Conservation (phyloP, 164 flowering plant genomes). For the Chimonanthus salicifolius region DNA sequence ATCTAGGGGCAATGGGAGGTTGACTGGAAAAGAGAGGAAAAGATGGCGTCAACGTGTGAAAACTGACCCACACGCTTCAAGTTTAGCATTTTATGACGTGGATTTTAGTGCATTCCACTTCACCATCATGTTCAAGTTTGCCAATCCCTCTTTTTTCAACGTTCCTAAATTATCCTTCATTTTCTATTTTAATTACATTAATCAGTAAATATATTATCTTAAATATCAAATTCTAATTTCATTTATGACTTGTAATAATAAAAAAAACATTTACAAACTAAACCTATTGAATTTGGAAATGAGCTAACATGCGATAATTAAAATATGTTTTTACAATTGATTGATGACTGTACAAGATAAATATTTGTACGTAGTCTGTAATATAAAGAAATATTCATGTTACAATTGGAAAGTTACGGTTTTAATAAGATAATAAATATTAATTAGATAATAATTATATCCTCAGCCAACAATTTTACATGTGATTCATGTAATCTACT, state of each 20-base stretch:
- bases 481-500: no score
- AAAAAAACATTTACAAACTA: not conserved
- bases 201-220: not conserved
- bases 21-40: not conserved
- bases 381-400: no score
- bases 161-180: not conserved
- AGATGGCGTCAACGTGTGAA: slow-evolving; percentile 2
- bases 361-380: no score
- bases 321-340: not conserved
- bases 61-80: slow-evolving; percentile 3
- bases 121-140: not conserved
- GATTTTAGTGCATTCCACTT: slow-evolving; percentile 6
- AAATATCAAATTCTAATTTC: not conserved
- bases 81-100: not conserved
- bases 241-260: not conserved
- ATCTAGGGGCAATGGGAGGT: not conserved
- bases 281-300: not conserved
- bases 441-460: no score
- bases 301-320: not conserved
- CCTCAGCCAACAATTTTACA: no score
- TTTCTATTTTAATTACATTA: not conserved
- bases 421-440: no score
- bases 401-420: no score
- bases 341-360: not conserved
- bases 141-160: not conserved